A percentile compares a stretch with the other conserved stretches of the same genome.
Evolutionary conservation across 2,329 filamentous ascomycete genomes (phyloP).

Genomic region (Hypoxylon sp.): DNA sequence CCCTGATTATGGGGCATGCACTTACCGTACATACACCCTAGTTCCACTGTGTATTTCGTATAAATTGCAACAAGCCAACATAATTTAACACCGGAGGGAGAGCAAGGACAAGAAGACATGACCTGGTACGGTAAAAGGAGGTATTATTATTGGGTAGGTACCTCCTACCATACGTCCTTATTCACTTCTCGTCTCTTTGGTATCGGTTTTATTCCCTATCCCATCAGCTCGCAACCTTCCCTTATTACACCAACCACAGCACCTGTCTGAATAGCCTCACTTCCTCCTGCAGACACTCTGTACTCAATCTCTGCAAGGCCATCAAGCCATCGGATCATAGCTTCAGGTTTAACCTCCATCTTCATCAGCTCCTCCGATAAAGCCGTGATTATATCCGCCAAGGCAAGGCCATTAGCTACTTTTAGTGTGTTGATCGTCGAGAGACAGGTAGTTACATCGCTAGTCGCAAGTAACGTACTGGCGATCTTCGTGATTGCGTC

Average conservation of each 20-base stretch:
- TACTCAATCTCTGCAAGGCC: conserved; percentile 95
- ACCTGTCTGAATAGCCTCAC: conserved; percentile 90
- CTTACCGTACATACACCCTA: neutral
- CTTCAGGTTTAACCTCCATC: conserved; percentile 87
- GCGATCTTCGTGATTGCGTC: conserved; percentile 88
- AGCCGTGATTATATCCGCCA: conserved; percentile 93
- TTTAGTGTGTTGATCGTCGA: conserved; percentile 92
- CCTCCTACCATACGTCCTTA: neutral
- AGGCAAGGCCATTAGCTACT: conserved; percentile 83
- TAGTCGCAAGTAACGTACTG: conserved; percentile 84
- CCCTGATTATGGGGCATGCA: neutral
- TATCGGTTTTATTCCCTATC: conserved; percentile 34
- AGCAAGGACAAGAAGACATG: neutral
- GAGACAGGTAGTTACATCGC: conserved; percentile 90
- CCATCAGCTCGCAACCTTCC: conserved; percentile 83
- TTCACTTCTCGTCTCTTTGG: neutral
- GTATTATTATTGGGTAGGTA: neutral
- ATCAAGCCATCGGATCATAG: conserved; percentile 91
- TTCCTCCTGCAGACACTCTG: conserved; percentile 87
- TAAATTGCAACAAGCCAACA: neutral
- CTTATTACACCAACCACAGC: conserved; percentile 91
- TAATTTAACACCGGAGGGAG: neutral
- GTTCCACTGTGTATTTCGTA: neutral
- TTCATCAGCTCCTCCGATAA: conserved; percentile 85
- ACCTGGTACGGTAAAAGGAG: neutral